Conservation (phyloP, 257 asterid genomes). For the Nicotiana tomentosiformis region DNA sequence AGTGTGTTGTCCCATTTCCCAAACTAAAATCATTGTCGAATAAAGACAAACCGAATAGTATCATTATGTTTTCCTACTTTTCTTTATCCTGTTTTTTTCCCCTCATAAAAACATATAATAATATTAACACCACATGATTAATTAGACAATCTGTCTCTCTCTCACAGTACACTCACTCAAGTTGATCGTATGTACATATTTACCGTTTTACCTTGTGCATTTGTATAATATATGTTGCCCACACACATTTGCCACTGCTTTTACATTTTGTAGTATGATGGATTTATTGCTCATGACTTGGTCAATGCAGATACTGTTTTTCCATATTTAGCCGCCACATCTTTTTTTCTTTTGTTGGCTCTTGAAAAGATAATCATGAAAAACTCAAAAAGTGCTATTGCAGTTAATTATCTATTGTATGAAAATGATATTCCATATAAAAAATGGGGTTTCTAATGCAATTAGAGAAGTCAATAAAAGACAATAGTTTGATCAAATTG, state of each 20-base stretch:
- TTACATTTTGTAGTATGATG: background rate
- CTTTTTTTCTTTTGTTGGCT: background rate
- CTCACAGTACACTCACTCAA: no score
- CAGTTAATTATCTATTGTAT: background rate
- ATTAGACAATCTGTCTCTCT: no score
- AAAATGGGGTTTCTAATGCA: background rate
- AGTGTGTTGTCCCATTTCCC: slow-evolving; percentile 43
- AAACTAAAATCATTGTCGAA: slow-evolving; percentile 32
- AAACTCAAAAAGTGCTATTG: background rate
- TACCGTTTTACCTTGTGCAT: background rate
- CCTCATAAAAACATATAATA: no score
- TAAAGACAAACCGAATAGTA: slow-evolving; percentile 43
- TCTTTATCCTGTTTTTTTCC: no score
- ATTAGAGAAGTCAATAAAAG: background rate
- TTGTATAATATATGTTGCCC: background rate
- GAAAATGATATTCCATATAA: background rate
- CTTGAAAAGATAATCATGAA: background rate
- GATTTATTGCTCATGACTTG: background rate
- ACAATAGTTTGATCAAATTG: background rate
- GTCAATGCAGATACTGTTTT: background rate
- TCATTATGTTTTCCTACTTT: no score
- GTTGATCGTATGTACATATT: no score
- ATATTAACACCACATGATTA: no score
- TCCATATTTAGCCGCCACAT: background rate
- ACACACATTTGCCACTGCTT: background rate